Percentiles rank a stretch among this genome's conserved stretches.
These are phyloP conservation scores for Suhomyces kilbournensis DNA, from an alignment of 805 yeast species.

Conservation along the genomic window DNA sequence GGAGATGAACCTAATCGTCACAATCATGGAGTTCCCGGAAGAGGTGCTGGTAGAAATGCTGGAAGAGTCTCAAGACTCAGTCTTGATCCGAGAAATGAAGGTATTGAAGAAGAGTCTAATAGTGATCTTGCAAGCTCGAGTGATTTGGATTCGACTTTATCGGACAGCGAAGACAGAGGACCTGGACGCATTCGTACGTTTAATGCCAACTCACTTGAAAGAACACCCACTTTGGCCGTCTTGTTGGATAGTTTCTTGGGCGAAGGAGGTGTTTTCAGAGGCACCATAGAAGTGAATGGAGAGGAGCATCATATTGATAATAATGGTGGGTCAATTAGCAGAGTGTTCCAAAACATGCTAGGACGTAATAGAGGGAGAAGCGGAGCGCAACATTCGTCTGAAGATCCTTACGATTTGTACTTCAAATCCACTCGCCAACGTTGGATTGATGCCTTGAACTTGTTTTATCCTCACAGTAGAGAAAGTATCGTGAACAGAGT, in stretches of 20 bases:
- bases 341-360: conserved; percentile 9
- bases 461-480: conserved; percentile 42
- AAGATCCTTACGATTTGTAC: conserved; percentile 21
- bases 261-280: conserved; percentile 18
- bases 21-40: neutral
- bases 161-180: neutral
- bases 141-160: conserved; percentile 2
- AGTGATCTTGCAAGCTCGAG: conserved; percentile 3
- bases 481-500: conserved; percentile 20
- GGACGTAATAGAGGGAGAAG: neutral
- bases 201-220: neutral
- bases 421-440: conserved; percentile 57
- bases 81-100: neutral
- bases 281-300: conserved; percentile 21
- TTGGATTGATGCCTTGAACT: conserved; percentile 59
- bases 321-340: conserved; percentile 1
- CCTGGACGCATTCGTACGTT: neutral
- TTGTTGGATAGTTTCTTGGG: conserved; percentile 11
- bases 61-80: neutral
- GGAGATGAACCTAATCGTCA: neutral
- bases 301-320: conserved; percentile 6
- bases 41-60: neutral
- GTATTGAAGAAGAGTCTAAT: neutral
- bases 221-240: conserved; percentile 5
- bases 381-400: neutral